Evolutionary conservation across 371 early-diverging fungal species (phyloP), one percentile per base, ranked within the genome.

Genomic region (Blastocladiella emersonii): DNA sequence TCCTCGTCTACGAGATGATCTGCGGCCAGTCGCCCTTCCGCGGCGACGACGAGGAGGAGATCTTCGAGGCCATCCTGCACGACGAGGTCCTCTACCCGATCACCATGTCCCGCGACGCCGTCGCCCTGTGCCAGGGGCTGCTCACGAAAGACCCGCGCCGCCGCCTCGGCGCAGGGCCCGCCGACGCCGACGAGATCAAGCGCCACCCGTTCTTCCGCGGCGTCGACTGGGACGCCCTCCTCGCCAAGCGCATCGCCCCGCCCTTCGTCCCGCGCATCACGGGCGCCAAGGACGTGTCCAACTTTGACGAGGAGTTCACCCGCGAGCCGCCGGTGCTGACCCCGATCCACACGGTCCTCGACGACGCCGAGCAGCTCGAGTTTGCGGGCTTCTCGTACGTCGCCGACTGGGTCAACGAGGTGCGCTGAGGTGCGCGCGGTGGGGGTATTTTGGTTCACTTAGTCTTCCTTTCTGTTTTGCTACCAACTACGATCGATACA

Each of bases 1-100:
- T 99, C 6, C 74, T 98, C 68, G 84, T 98, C 51, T 99, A 96
- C 71, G 97, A 99, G 78, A 93, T 99, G 95, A 72, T 95, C 53
- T 74, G 93, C 43, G 94, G 95, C 37, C 90, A 80, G 74, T 81
- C 90, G 15, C 98, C 98, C 45, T 98, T 98, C 83, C 80, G 81
- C 37, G 95, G 95, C 56, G 89, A 91, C 49, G 90, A 91, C 64
- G 96, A 94, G 70, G 92, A 94, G 55, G 93, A 95, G 71, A 93
- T 95, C 61, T 93, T 91, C 72, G 90, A 92, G 64, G 86, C 93
- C 8, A 98, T 95, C 69, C 70, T 95, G 61, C 86, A 91, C 64
- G 92, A 91, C 66, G 92, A 92, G 67, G 86, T 95, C 62, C 66
- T 89, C 45, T 95, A 89, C 67, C 96, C 95, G 0, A 83, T 85